Evolutionary conservation across 805 yeast genomes (phyloP).

Genomic region (Yarrowia sp.): DNA sequence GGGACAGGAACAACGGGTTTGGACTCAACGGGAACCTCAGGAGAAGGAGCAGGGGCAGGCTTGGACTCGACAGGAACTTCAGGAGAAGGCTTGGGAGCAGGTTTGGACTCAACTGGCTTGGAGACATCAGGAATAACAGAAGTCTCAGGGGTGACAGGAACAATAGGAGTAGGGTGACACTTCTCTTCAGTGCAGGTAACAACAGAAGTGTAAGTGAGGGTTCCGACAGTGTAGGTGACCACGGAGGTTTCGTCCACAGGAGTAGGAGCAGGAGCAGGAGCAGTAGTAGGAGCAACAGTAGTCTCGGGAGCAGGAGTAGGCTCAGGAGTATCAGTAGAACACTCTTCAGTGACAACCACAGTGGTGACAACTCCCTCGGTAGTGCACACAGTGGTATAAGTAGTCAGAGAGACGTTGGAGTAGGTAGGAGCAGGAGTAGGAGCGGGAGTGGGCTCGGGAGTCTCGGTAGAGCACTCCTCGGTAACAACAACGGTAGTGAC

Average conservation of each 20-base stretch:
- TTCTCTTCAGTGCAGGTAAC: background rate
- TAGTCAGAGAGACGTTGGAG: conserved; percentile 4
- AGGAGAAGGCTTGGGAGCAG: too few species aligned
- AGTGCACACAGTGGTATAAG: conserved; percentile 1
- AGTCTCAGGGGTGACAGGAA: background rate
- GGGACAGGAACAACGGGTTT: background rate
- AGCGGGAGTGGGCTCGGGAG: background rate
- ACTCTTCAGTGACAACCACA: background rate
- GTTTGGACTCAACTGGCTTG: too few species aligned
- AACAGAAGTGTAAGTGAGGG: background rate
- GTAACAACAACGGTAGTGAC: background rate
- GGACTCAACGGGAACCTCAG: too few species aligned
- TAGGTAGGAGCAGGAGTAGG: background rate
- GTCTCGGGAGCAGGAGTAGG: background rate
- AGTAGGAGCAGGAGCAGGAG: background rate
- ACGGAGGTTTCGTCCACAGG: background rate
- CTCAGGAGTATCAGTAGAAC: background rate
- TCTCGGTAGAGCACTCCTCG: background rate
- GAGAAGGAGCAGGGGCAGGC: too few species aligned
- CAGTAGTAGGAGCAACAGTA: background rate
- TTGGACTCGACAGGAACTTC: too few species aligned
- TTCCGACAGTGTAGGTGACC: background rate
- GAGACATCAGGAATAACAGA: background rate
- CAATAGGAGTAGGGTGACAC: background rate
- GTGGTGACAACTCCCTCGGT: background rate